These are phyloP conservation scores for Arctium lappa DNA, from an alignment of 129 eudicot genomes.

Conservation along the genomic window DNA sequence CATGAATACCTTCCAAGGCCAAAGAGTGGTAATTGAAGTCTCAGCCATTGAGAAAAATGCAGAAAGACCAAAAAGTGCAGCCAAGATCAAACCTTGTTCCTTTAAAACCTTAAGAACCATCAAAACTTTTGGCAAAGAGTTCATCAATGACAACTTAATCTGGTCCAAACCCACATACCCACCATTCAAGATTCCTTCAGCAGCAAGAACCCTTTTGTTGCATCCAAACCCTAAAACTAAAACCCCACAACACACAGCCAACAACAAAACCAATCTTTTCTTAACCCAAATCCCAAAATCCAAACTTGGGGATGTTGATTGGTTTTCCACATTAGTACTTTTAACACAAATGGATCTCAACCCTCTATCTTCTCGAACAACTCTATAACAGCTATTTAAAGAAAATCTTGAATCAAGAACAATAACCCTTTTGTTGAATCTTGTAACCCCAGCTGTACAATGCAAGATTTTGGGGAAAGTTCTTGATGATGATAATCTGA, in stretches of 20 bases:
- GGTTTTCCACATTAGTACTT: constrained; percentile 11
- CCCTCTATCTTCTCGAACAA: constrained; percentile 17
- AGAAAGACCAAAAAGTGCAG: constrained; percentile 73
- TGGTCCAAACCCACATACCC: constrained; percentile 41
- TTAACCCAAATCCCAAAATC: constrained; percentile 36
- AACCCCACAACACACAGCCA: constrained; percentile 56
- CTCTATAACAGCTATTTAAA: neutral
- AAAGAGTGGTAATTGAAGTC: constrained; percentile 94
- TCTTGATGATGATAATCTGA: constrained; percentile 15
- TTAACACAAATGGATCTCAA: constrained; percentile 25
- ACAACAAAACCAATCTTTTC: constrained; percentile 50
- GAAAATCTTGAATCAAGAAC: constrained; percentile 14
- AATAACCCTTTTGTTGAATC: constrained; percentile 9
- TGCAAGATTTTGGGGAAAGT: constrained; percentile 13
- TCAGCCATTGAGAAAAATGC: constrained; percentile 99
- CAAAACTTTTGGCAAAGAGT: constrained; percentile 65
- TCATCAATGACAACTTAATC: constrained; percentile 45
- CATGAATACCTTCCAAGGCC: constrained; percentile 94
- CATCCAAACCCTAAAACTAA: constrained; percentile 47
- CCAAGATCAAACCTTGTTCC: constrained; percentile 80
- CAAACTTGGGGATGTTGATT: neutral
- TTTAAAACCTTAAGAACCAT: constrained; percentile 69
- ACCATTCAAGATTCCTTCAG: constrained; percentile 55
- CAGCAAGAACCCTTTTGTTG: constrained; percentile 49
- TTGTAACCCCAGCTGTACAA: constrained; percentile 1